Evolutionary conservation across 1,284 basidiomycete genomes (phyloP), one percentile per base, ranked within the genome.

Genomic region (Cutaneotrichosporon sp.): DNA sequence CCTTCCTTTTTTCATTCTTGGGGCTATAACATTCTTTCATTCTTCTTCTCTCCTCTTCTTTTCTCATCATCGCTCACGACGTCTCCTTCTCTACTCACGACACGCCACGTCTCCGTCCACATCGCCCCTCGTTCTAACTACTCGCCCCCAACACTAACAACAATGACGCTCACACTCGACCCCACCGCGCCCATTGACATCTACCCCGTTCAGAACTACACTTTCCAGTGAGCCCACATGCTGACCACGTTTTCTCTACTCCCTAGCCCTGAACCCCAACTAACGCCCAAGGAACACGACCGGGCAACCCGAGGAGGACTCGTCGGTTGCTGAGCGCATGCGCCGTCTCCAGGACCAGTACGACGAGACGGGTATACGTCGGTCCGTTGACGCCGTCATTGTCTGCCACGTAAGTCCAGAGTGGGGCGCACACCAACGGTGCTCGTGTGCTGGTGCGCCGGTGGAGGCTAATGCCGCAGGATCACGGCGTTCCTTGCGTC

Each of bases 371-470:
- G 94, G 90, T 4, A 93, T 94, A 86, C 82, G 92, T 26, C 79
- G 90, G 18, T 93, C 91, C 0, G 90, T 96, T 10, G 94, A 98
- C 69, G 94, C 91, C n/a, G 86, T 97, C 56, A 82, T 98, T 33
- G 86, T 97, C 48, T 92, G 97, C 21, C 92, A 96, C 61, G 80
- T 81, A 55, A 73, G 80, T 58, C 8, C 7, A 30, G 26, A 30
- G 26, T 30, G 26, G 26, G 26, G 26, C 26, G 26, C 26, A 30
- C 7, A 30, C 26, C 26, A 10, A 5, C 26, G 26, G 26, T n/a
- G n/a, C n/a, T n/a, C n/a, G n/a, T n/a, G n/a, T n/a, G n/a, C n/a
- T n/a, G n/a, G n/a, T n/a, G n/a, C n/a, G n/a, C n/a, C n/a, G 26
- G 26, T 30, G 26, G 26, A 30, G 26, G 26, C 26, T 30, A 10